A percentile compares a stretch with the other conserved stretches of the same genome.
These are phyloP conservation scores for Arbutus unedo DNA, from an alignment of 148 eudicot species.

Conservation along the genomic window DNA sequence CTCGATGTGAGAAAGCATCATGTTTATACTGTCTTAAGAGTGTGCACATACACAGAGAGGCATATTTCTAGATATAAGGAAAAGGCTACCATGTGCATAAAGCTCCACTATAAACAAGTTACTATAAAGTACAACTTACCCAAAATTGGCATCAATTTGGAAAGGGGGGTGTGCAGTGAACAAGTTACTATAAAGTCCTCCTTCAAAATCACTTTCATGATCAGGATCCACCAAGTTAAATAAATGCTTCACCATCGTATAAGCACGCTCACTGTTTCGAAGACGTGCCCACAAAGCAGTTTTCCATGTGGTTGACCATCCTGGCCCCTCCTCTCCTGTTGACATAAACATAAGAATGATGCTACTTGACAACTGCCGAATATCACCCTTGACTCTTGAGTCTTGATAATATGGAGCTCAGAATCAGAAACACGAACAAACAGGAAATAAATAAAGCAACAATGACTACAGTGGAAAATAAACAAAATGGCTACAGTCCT, in stretches of 20 bases:
- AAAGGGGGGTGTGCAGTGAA: slow-evolving; percentile 90
- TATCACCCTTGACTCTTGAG: background rate
- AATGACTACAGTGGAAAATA: background rate
- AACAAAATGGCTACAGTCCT: background rate
- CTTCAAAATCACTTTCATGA: slow-evolving; percentile 52
- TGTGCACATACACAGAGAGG: background rate
- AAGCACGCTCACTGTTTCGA: slow-evolving; percentile 57
- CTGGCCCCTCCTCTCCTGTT: slow-evolving; percentile 76
- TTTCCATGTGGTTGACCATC: slow-evolving; percentile 93
- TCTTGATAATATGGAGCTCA: background rate
- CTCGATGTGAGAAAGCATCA: background rate
- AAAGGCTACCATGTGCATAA: too few species aligned
- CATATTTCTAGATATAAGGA: background rate
- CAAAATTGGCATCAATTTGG: slow-evolving; percentile 90
- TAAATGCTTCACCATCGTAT: slow-evolving; percentile 73
- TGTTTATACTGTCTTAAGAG: background rate
- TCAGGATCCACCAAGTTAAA: slow-evolving; percentile 72
- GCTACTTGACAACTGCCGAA: background rate
- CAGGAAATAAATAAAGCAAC: background rate
- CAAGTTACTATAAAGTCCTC: slow-evolving; percentile 82
- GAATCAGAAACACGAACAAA: background rate
- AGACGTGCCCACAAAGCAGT: slow-evolving; percentile 76
- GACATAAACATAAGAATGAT: background rate
- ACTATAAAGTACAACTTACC: slow-evolving; percentile 27
- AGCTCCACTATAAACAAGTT: too few species aligned